Evolutionary conservation across 2,329 filamentous ascomycete species (phyloP), one percentile per base, ranked within the genome.

Genomic region (Lecanicillium sp.): DNA sequence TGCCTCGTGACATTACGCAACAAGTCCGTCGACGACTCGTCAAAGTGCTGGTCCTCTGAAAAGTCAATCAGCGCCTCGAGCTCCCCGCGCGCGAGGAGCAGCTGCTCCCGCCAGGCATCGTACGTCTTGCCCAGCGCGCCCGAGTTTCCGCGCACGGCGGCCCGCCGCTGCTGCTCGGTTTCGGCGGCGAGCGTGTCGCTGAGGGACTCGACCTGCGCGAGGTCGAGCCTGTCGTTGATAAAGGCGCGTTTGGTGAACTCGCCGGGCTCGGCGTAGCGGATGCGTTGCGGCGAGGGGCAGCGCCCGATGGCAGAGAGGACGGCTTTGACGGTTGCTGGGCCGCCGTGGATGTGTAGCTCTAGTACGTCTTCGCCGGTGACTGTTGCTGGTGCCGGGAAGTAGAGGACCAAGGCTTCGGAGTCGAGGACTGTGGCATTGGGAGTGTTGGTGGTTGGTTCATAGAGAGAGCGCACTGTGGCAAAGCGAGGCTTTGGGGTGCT

Each of bases 41-140:
- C 89, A 53, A 98, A 94, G 64, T 97, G 86, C 61, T 98, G 90
- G 53, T 97, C 92, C 58, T 98, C 92, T 1, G 87, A 84, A 57
- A 98, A 98, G 61, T 98, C 92, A 45, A 98, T 97, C 49, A 98
- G 65, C 0, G 92, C 92, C 61, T 98, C 92, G 29, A 98, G 72
- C 62, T 97, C 89, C 9, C 87, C 92, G 2, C 92, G 78, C 9
- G 89, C 89, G 45, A 83, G 72, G 6, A 97, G 68, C 14, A 98
- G 64, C 47, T 79, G 71, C 46, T 76, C 67, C 18, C 90, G 79
- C 92, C 92, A 98, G 9, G 53, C 53, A 49, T 96, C 88, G 58
- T 98, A 98, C 14, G 79, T 79, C 43, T 72, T 70, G 0, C 86
- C 79, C 11, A 96, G 68, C 0, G 70, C 63, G 17, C 81, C 81